Evolutionary conservation across 2,329 filamentous ascomycete species (phyloP).

Genomic region (Apiospora marii): DNA sequence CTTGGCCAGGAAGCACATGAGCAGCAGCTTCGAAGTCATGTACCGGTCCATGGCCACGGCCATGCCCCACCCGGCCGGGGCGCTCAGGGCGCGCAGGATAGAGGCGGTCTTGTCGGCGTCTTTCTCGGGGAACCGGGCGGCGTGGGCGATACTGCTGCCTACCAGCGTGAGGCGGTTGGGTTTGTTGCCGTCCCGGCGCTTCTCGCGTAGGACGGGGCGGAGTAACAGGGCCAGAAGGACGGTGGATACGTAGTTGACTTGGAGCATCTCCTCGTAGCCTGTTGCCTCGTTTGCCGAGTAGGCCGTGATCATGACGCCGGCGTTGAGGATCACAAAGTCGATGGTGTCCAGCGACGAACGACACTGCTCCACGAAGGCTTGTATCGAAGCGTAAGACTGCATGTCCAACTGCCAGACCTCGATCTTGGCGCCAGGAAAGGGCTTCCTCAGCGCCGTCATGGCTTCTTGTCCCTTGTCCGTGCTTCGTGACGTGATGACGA

Average conservation of each 20-base stretch:
- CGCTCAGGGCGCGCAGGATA: background rate
- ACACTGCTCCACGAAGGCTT: conserved; percentile 44
- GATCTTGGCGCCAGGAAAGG: conserved; percentile 36
- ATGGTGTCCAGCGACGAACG: conserved; percentile 41
- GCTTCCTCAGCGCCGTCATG: conserved; percentile 30
- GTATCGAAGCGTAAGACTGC: conserved; percentile 47
- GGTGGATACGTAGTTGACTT: conserved; percentile 60
- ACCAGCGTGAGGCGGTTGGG: conserved; percentile 33
- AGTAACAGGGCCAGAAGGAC: conserved; percentile 55
- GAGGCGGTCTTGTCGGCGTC: conserved; percentile 27
- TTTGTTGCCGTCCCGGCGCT: background rate
- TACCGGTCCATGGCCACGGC: conserved; percentile 31
- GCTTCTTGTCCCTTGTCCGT: conserved; percentile 37
- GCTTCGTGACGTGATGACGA: conserved; percentile 43
- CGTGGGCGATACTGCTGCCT: conserved; percentile 32
- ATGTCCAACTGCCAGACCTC: conserved; percentile 55
- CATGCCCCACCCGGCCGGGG: conserved; percentile 21
- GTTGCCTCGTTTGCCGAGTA: conserved; percentile 33
- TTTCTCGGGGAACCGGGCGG: background rate
- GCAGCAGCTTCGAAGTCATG: conserved; percentile 40
- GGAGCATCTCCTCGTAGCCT: conserved; percentile 51
- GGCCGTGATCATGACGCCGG: conserved; percentile 36
- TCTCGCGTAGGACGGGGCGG: conserved; percentile 47
- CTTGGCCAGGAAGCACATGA: conserved; percentile 43
- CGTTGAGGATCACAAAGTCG: conserved; percentile 49